phyloP scores from a whole-genome alignment of 1,284 basidiomycete genomes.

The Lentinus polychrous region DNA sequence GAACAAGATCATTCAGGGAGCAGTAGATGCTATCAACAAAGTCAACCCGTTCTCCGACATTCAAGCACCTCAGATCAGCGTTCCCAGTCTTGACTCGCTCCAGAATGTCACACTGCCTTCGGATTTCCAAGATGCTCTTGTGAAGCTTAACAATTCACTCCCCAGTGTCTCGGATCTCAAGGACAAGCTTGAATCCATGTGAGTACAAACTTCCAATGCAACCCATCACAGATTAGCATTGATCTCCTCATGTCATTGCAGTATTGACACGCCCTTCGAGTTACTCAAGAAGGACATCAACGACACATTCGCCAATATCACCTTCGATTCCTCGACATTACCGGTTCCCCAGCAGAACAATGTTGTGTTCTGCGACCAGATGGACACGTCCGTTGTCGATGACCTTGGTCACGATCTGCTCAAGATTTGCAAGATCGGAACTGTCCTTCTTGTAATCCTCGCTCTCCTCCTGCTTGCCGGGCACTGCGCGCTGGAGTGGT shows the following conservation, averaged over 20 bases:
- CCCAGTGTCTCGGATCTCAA: conserved; percentile 78
- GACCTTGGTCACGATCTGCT: conserved; percentile 72
- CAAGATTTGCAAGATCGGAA: conserved; percentile 72
- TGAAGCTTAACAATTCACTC: conserved; percentile 72
- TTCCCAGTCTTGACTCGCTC: conserved; percentile 68
- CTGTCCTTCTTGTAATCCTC: conserved; percentile 58
- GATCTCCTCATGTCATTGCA: conserved; percentile 25
- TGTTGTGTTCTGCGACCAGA: conserved; percentile 63
- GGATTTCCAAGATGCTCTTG: conserved; percentile 69
- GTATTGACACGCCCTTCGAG: conserved; percentile 83
- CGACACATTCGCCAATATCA: conserved; percentile 66
- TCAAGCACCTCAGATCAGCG: conserved; percentile 57
- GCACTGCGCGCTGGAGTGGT: conserved; percentile 71
- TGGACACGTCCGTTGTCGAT: conserved; percentile 82
- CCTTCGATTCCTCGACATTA: conserved; percentile 63
- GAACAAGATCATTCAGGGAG: conserved; percentile 62
- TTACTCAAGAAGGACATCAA: conserved; percentile 83
- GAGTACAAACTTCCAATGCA: conserved; percentile 25
- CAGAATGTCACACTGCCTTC: conserved; percentile 79
- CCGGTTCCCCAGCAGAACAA: conserved; percentile 66
- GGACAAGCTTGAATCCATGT: conserved; percentile 67
- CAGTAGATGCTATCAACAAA: conserved; percentile 65
- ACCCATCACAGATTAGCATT: background rate
- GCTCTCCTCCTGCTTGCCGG: conserved; percentile 58
- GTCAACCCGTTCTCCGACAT: conserved; percentile 65